Base-by-base conservation (phyloP, 805 yeast species). In the Saturnispora ahearnii region DNA sequence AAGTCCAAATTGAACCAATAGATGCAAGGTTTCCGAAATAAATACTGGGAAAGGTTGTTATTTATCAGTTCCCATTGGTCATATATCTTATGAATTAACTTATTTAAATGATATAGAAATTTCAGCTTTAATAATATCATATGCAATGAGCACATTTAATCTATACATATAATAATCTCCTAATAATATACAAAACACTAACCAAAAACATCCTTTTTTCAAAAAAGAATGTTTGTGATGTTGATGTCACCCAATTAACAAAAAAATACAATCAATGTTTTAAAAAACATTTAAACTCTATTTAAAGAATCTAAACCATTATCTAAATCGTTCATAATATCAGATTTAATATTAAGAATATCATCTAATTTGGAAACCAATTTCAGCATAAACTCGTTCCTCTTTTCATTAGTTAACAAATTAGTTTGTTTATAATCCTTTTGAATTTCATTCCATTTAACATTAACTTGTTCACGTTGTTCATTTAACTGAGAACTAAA, bases 321-420 rank as follows among this genome's bases (percentile, higher is more conserved):
- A 57, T 82, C 87, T 44, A 86, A 69, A 47, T 78, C 74, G 21
- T 74, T 72, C 60, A 86, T 91, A 41, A 85, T 74, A 51, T 76
- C 78, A 54, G 81, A 66, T 66, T 87, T 87, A 66, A 87, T 82
- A 44, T 72, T 74, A 45, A 84, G 74, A 22, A 81, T 76, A 50
- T 68, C 71, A 52, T 81, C 81, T 55, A 87, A 77, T 57, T 81
- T 73, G 50, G 73, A 73, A 48, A 76, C 77, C 31, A 83, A 73
- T 51, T 77, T 76, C 41, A 73, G 72, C 54, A 76, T 77, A 56
- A 84, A 65, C 11, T 65, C 66, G 48, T 69, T 72, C 32, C 80
- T 71, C 43, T 76, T 70, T 44, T 70, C 68, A 49, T 71, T 65
- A 13, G 81, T 64, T n/a, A 73, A 70, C 47, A 70, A 73, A 46